Base-by-base conservation (phyloP, 2,329 filamentous ascomycete genomes). In the Aspergillus candidus region DNA sequence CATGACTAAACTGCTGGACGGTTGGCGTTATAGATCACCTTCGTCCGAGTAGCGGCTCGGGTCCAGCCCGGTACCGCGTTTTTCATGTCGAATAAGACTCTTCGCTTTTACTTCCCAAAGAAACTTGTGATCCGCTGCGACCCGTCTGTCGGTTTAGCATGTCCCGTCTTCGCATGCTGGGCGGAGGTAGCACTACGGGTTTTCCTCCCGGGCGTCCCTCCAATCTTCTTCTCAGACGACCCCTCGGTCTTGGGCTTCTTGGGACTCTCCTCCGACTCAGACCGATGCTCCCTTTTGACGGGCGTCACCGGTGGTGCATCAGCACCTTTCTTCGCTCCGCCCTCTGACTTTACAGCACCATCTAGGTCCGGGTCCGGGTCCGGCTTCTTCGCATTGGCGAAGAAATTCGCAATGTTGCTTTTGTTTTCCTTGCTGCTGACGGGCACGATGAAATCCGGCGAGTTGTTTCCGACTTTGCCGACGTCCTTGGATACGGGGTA, bases 391-490 rank as follows among this genome's bases (percentile, higher is more conserved):
- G 66, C 73, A 34, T 80, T 85, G 6, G 76, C 76, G 59, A 97
- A 97, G 72, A 95, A 96, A 57, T 95, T 95, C 36, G 86, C 86
- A 64, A 97, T 97, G 53, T 93, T 96, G 39, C 77, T 82, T 70
- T 94, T 96, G 65, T 96, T 96, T 58, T 90, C 86, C 52, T 80
- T 83, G 67, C 86, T 94, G 57, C 86, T 78, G 30, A 96, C 70
- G 0, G 91, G 91, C 2, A 95, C 72, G 35, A 96, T 77, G 59
- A 96, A 95, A 1, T 76, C 78, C 0, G 88, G 82, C 14, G 86
- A 94, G 63, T 94, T 86, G 55, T 94, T 95, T 5, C 91, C 90
- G 0, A 95, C 90, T 68, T 95, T 97, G 1, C 90, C 90, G 0
- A 97, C 91, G 4, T 93, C 90, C 62, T 88, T 86, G 56, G 77